phyloP scores from a whole-genome alignment of 1,139 yeast genomes.

The Geotrichum reessii region DNA sequence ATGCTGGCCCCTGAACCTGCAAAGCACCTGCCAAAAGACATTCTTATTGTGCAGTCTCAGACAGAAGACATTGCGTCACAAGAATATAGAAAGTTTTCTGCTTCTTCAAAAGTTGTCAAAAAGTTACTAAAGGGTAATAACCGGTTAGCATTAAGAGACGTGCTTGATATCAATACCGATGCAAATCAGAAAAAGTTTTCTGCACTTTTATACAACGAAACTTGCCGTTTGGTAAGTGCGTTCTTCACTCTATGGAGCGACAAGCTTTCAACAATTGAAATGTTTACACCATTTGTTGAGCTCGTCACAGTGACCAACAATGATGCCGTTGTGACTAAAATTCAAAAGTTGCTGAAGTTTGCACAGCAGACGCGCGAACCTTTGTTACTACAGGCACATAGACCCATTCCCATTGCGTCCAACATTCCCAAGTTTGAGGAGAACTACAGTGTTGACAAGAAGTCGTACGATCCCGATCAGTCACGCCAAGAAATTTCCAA shows the following conservation, averaged over 20 bases:
- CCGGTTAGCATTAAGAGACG: slow-evolving; percentile 13
- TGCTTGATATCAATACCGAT: slow-evolving; percentile 1
- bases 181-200: background rate
- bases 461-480: slow-evolving; percentile 78
- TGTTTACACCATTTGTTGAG: slow-evolving; percentile 40
- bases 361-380: slow-evolving; percentile 56
- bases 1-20: slow-evolving; percentile 17
- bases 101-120: slow-evolving; percentile 4
- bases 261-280: slow-evolving; percentile 56
- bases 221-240: slow-evolving; percentile 10
- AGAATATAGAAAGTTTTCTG: slow-evolving; percentile 13
- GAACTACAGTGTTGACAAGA: slow-evolving; percentile 91
- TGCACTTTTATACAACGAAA: slow-evolving; percentile 13
- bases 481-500: slow-evolving; percentile 78
- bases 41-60: slow-evolving; percentile 12
- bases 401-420: slow-evolving; percentile 77
- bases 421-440: slow-evolving; percentile 91
- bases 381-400: slow-evolving; percentile 78
- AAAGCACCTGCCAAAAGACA: slow-evolving; percentile 16
- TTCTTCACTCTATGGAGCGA: slow-evolving; percentile 53
- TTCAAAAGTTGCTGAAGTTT: slow-evolving; percentile 49
- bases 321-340: slow-evolving; percentile 30
- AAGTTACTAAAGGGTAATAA: background rate
- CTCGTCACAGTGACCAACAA: slow-evolving; percentile 15
- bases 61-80: slow-evolving; percentile 9